Percentiles rank a stretch among this genome's conserved stretches.
Evolutionary conservation across 768 basidiomycete species (phyloP).

Genomic region (Piloderma croceum): DNA sequence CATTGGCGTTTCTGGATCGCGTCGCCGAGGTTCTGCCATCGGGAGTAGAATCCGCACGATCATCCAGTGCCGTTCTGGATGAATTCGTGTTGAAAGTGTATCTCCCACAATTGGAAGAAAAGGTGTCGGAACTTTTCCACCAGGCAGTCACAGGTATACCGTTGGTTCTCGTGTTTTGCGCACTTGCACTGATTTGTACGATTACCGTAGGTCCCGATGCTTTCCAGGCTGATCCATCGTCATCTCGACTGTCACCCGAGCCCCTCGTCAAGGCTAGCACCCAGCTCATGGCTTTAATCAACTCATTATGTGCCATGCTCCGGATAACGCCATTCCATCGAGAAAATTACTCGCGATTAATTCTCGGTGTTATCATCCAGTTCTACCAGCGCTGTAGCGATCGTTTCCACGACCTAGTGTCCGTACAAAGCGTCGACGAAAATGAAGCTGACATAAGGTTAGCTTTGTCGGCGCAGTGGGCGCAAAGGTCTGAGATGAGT

Average conservation of each 20-base stretch:
- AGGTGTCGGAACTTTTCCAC: constrained; percentile 82
- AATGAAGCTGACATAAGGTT: constrained; percentile 40
- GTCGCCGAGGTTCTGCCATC: constrained; percentile 68
- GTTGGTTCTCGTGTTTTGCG: neutral
- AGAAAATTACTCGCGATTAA: constrained; percentile 91
- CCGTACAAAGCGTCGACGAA: constrained; percentile 28
- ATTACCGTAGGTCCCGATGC: constrained; percentile 69
- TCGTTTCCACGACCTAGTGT: constrained; percentile 71
- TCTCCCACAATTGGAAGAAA: constrained; percentile 92
- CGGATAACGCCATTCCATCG: constrained; percentile 88
- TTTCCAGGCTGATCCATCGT: constrained; percentile 76
- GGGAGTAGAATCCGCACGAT: constrained; percentile 57
- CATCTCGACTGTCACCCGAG: constrained; percentile 54
- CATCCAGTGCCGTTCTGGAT: constrained; percentile 72
- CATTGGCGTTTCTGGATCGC: constrained; percentile 74
- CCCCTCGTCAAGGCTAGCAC: constrained; percentile 82
- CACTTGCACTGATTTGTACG: neutral
- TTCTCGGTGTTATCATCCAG: constrained; percentile 90
- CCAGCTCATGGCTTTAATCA: constrained; percentile 82
- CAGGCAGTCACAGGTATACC: constrained; percentile 68
- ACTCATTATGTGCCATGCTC: constrained; percentile 88
- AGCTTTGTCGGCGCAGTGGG: constrained; percentile 72
- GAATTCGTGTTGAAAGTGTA: constrained; percentile 92
- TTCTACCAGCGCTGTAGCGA: constrained; percentile 94
- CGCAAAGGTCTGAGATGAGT: constrained; percentile 76